Conservation (phyloP, 352 stramenopile species). For the Phytopythium ostracodes region DNA sequence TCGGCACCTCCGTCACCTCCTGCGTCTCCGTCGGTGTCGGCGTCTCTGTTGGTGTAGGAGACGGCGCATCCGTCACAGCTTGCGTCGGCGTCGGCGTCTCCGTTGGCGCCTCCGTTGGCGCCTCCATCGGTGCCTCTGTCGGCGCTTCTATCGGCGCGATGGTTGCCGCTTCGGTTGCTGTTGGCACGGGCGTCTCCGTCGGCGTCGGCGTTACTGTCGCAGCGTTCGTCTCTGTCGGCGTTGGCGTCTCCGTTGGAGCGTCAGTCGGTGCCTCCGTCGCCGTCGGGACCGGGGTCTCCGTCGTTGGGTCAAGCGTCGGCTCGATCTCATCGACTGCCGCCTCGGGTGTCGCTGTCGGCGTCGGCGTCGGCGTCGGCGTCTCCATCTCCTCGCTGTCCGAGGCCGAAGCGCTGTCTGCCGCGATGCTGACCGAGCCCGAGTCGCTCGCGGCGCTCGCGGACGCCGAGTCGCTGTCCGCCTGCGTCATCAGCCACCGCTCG, state of each 20-base stretch:
- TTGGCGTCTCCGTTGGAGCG: not conserved
- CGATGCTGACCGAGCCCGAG: not conserved
- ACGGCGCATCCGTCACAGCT: constrained; percentile 5
- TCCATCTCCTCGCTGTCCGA: not conserved
- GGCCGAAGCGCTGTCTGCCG: not conserved
- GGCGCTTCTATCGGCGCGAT: constrained; percentile 4
- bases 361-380: not conserved
- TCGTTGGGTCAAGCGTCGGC: not conserved
- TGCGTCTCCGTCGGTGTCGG: constrained; percentile 6
- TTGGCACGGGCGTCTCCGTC: not conserved
- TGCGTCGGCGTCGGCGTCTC: not conserved
- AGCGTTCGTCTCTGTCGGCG: not conserved
- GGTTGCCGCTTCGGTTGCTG: constrained; percentile 1
- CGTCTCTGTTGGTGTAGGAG: not conserved
- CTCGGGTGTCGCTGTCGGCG: not conserved
- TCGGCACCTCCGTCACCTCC: too few relatives aligned
- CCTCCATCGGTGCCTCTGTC: not conserved
- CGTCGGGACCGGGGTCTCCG: not conserved
- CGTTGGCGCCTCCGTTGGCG: constrained; percentile 6
- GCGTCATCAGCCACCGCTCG: constrained; percentile 15
- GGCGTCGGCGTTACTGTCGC: constrained; percentile 1
- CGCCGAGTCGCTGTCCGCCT: constrained; percentile 11
- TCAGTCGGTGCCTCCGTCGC: not conserved
- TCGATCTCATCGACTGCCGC: not conserved
- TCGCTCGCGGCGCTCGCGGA: constrained; percentile 6